phyloP scores from a whole-genome alignment of 2,329 filamentous ascomycete genomes.

The Scorias spongiosa region DNA sequence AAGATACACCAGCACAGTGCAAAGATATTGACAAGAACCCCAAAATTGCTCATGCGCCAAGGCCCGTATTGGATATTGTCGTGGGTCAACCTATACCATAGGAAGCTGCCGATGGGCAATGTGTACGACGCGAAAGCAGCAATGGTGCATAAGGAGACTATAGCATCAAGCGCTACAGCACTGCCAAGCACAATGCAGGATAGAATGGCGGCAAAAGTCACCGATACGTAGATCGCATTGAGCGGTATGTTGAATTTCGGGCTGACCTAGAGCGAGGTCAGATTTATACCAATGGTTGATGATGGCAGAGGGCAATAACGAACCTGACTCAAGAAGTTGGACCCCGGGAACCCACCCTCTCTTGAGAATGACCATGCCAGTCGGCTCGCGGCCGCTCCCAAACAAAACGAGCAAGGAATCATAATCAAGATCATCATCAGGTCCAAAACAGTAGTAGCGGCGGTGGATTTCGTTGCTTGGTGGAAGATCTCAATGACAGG shows the following conservation, averaged over 20 bases:
- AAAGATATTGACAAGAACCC: constrained; percentile 6
- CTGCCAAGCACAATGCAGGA: constrained; percentile 16
- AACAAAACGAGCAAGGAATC: constrained; percentile 23
- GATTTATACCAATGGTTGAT: too few species aligned
- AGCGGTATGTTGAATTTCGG: constrained; percentile 17
- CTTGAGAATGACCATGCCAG: constrained; percentile 27
- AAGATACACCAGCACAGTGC: constrained; percentile 25
- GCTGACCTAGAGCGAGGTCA: constrained; percentile 6
- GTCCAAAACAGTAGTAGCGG: constrained; percentile 26
- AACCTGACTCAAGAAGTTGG: constrained; percentile 13
- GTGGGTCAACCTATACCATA: constrained; percentile 4
- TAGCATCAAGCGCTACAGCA: constrained; percentile 16
- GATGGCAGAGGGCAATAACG: too few species aligned
- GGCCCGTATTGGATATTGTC: constrained; percentile 1
- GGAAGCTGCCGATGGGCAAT: constrained; percentile 18
- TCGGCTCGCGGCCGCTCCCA: background rate
- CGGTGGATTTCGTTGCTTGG: background rate
- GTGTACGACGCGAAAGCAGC: constrained; percentile 21
- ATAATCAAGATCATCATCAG: constrained; percentile 22
- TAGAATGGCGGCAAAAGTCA: constrained; percentile 3
- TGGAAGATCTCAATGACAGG: background rate
- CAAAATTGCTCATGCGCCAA: constrained; percentile 4
- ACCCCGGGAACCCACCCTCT: constrained; percentile 31
- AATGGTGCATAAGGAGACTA: constrained; percentile 19
- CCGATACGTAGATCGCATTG: constrained; percentile 23